These are phyloP conservation scores for Phytophthora chlamydospora DNA, from an alignment of 352 stramenopile genomes.

Conservation along the genomic window DNA sequence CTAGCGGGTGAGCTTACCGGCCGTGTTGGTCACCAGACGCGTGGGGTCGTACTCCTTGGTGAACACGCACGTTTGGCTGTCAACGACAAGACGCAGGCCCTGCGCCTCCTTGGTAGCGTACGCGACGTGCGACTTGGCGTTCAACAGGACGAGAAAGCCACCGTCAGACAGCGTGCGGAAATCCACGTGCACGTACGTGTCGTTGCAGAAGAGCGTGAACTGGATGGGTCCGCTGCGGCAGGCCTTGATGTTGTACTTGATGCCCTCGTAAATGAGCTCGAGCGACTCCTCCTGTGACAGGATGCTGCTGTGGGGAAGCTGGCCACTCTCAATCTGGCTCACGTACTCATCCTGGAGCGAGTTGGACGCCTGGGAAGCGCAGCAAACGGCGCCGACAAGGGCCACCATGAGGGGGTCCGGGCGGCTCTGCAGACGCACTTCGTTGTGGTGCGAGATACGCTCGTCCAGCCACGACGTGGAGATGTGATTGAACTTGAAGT, in stretches of 20 bases:
- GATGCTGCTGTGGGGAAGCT: slow-evolving; percentile 92
- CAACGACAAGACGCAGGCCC: slow-evolving; percentile 93
- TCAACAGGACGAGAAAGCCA: slow-evolving; percentile 97
- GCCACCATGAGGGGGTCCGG: slow-evolving; percentile 89
- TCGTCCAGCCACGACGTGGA: slow-evolving; percentile 99
- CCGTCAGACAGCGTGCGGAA: slow-evolving; percentile 97
- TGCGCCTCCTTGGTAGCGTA: slow-evolving; percentile 94
- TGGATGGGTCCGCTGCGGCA: slow-evolving; percentile 90
- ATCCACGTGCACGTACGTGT: slow-evolving; percentile 92
- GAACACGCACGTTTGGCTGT: slow-evolving; percentile 97
- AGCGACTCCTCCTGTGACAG: slow-evolving; percentile 88
- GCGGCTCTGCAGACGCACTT: slow-evolving; percentile 84
- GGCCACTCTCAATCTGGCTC: slow-evolving; percentile 86
- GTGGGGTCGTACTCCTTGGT: slow-evolving; percentile 99
- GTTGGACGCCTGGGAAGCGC: slow-evolving; percentile 81
- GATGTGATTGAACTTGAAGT: slow-evolving; percentile 99
- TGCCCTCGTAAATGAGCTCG: slow-evolving; percentile 98
- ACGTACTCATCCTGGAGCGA: slow-evolving; percentile 82
- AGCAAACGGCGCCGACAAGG: slow-evolving; percentile 88
- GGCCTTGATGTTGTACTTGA: slow-evolving; percentile 98
- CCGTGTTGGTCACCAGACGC: slow-evolving; percentile 96
- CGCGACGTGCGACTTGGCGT: slow-evolving; percentile 96
- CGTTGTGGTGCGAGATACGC: slow-evolving; percentile 95
- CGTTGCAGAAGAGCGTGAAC: slow-evolving; percentile 93
- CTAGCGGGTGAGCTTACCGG: slow-evolving; percentile 99